Conservation (phyloP, 129 eudicot species). For the Arctium minus region DNA sequence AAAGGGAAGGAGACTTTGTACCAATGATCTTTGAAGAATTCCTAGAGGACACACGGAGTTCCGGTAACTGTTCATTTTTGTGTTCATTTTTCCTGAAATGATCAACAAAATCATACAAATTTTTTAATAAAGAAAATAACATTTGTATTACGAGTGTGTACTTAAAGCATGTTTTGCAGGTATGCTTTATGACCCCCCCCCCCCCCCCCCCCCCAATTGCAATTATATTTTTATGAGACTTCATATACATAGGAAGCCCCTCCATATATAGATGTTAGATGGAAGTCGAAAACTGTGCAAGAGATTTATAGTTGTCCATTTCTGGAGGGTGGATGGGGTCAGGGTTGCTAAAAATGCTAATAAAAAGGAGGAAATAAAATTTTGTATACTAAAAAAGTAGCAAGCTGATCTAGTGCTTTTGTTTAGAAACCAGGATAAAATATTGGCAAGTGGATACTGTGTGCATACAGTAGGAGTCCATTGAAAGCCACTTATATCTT, state of each 20-base stretch:
- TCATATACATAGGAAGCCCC: neutral
- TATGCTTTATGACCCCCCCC: neutral
- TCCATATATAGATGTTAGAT: neutral
- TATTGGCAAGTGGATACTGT: slow-evolving; percentile 14
- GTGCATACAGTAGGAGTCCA: slow-evolving; percentile 25
- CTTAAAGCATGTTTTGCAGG: neutral
- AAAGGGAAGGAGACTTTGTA: neutral
- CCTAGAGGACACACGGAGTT: neutral
- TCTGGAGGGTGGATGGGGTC: slow-evolving; percentile 3
- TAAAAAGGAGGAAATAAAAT: neutral
- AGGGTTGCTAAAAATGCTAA: neutral
- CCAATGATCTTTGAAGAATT: neutral
- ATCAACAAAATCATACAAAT: neutral
- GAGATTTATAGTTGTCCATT: neutral
- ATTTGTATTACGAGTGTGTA: slow-evolving; percentile 1
- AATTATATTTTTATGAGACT: neutral
- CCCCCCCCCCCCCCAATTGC: neutral
- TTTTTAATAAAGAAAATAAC: neutral
- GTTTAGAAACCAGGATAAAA: neutral
- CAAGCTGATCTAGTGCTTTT: slow-evolving; percentile 6
- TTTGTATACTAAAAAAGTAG: slow-evolving; percentile 3
- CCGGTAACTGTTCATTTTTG: neutral
- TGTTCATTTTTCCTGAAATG: neutral
- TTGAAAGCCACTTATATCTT: slow-evolving; percentile 20
- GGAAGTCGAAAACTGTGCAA: neutral